phyloP scores from a whole-genome alignment of 257 asterid genomes.

The Solanum chilense region DNA sequence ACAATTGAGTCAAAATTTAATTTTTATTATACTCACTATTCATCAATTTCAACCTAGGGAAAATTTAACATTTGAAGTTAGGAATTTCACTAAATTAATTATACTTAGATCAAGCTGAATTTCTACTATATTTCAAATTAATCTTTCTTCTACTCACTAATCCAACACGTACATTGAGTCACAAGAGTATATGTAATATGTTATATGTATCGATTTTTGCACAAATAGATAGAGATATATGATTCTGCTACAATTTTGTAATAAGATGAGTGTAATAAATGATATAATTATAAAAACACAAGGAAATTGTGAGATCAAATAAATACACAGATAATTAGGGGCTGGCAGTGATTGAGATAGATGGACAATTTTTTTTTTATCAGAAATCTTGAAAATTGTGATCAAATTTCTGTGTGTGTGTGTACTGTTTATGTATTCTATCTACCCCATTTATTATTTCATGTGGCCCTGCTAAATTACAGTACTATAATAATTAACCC shows the following conservation, averaged over 20 bases:
- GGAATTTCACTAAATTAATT: neutral
- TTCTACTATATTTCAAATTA: neutral
- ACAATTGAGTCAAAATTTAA: too few species aligned
- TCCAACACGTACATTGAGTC: neutral
- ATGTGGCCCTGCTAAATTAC: conserved; percentile 25
- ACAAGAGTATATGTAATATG: neutral
- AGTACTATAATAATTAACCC: conserved; percentile 31
- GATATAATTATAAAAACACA: neutral
- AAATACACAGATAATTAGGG: conserved; percentile 8
- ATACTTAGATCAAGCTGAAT: neutral
- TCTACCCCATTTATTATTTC: conserved; percentile 29
- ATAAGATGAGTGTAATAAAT: neutral
- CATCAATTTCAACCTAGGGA: neutral
- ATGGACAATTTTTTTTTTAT: conserved; percentile 1
- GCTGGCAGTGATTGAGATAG: conserved; percentile 45
- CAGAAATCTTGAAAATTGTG: conserved; percentile 40
- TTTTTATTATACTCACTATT: neutral
- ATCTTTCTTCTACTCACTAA: neutral
- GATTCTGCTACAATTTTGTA: neutral
- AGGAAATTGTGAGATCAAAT: neutral
- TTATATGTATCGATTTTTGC: neutral
- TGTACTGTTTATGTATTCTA: conserved; percentile 7
- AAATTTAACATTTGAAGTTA: neutral
- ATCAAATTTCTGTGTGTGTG: conserved; percentile 7
- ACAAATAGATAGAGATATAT: neutral